A percentile compares a stretch with the other conserved stretches of the same genome.
phyloP scores from a whole-genome alignment of 106 monocot species.

The Dendrobium chrysotoxum region DNA sequence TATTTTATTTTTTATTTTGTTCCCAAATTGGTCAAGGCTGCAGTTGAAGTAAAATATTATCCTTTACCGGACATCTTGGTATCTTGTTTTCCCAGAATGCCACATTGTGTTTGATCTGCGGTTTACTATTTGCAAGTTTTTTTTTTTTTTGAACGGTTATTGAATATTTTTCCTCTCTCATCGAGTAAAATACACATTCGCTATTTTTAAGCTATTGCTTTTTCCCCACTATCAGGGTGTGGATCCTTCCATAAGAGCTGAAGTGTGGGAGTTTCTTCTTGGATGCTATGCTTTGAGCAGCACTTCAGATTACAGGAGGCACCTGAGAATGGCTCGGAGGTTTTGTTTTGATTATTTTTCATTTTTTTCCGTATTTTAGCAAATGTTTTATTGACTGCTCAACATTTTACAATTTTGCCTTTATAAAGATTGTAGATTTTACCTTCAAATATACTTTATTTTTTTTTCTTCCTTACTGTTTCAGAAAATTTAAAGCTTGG shows the following conservation, averaged over 20 bases:
- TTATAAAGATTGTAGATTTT: neutral
- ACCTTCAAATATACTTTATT: neutral
- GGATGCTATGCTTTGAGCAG: conserved; percentile 85
- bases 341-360: conserved; percentile 12
- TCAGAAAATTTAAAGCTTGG: neutral
- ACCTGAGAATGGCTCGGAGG: conserved; percentile 82
- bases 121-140: neutral
- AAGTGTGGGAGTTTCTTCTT: conserved; percentile 99
- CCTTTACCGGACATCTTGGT: neutral
- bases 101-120: neutral
- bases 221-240: conserved; percentile 67
- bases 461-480: neutral
- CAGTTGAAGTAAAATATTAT: neutral
- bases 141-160: neutral
- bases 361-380: neutral
- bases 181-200: neutral
- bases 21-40: neutral
- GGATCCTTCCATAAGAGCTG: conserved; percentile 88
- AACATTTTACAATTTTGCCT: neutral
- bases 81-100: neutral
- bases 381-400: neutral
- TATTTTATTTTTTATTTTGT: conserved; percentile 1
- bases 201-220: conserved; percentile 6
- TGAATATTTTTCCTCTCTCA: neutral
- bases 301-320: conserved; percentile 66